Evolutionary conservation across 768 basidiomycete species (phyloP).

Genomic region (Mycena venus): DNA sequence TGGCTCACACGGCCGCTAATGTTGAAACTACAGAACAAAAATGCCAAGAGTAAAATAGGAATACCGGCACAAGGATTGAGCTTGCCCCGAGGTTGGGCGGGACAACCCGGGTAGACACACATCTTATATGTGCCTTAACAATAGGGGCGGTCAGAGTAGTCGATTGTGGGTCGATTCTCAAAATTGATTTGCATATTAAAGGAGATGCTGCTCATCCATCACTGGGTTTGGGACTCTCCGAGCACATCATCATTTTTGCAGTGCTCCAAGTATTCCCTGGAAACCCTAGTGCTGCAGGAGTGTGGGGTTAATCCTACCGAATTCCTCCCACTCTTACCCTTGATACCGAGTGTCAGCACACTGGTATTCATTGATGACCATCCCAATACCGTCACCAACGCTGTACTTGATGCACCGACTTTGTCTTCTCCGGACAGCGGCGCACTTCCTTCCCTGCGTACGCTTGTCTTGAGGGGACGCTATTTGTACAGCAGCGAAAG

Average conservation of each 20-base stretch:
- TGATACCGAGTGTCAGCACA: not conserved
- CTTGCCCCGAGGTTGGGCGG: too few species aligned
- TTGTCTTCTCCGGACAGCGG: not conserved
- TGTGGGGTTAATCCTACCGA: not conserved
- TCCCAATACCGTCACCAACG: conserved; percentile 5
- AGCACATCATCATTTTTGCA: not conserved
- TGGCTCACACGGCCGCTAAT: too few species aligned
- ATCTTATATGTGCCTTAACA: too few species aligned
- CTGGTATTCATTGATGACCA: not conserved
- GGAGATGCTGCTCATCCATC: not conserved
- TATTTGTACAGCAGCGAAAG: not conserved
- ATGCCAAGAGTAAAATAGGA: too few species aligned
- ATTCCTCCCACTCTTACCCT: not conserved
- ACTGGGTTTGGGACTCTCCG: not conserved
- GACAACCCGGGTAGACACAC: too few species aligned
- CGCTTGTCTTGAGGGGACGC: not conserved
- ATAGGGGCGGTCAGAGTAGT: too few species aligned
- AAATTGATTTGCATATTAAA: too few species aligned
- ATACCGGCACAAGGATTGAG: too few species aligned
- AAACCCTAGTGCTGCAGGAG: not conserved
- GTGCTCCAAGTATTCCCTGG: not conserved
- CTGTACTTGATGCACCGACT: not conserved
- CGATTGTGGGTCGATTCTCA: too few species aligned
- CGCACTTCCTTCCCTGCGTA: not conserved
- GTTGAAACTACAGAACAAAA: too few species aligned